Base-by-base conservation (phyloP, 106 monocot species). In the Acanthochlamys bracteata region DNA sequence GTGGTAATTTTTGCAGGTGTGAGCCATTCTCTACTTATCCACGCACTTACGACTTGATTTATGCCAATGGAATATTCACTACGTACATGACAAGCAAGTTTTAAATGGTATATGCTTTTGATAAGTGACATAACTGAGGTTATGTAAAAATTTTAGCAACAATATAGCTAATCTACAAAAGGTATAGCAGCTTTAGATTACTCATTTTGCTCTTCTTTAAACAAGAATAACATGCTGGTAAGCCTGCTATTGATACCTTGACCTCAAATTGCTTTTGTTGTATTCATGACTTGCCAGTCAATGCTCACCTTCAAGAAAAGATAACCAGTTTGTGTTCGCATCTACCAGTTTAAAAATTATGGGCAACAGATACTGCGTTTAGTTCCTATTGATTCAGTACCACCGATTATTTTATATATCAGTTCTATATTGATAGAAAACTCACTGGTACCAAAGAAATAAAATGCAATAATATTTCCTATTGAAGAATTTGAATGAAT, bases 11-110 rank as follows among this genome's bases (percentile, higher is more conserved):
- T 64, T 64, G 60, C 84, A 95, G 94, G 94, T 95, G 94, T 69
- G 94, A 95, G 21, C 86, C 82, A 22, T 86, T 95, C 65, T 90
- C 94, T 27, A 86, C 94, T 9, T 95, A 95, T 41, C 90, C 94
- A 20, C 81, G 90, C 20, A 95, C 94, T 42, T 95, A 95, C 69
- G 94, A 95, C 73, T 66, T 95, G 26, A 71, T 95, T 59, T 90
- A 95, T 76, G 90, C 90, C 42, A 16, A 86, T 74, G 70, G 80
- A 42, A 60, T 95, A 59, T 84, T 95, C 66, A 87, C 79, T 69
- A 51, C 82, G 60, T 90, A 95, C 71, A 72, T 58, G 60, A 84
- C 66, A 90, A 72, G 90, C 90, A 76, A 82, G 86, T 71, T 62
- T 61, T 20, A 25, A 24, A 70, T 42, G 45, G 24, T 12, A 25